Evolutionary conservation across 2,329 filamentous ascomycete species (phyloP).

Genomic region (Rhynchosporium graminicola): DNA sequence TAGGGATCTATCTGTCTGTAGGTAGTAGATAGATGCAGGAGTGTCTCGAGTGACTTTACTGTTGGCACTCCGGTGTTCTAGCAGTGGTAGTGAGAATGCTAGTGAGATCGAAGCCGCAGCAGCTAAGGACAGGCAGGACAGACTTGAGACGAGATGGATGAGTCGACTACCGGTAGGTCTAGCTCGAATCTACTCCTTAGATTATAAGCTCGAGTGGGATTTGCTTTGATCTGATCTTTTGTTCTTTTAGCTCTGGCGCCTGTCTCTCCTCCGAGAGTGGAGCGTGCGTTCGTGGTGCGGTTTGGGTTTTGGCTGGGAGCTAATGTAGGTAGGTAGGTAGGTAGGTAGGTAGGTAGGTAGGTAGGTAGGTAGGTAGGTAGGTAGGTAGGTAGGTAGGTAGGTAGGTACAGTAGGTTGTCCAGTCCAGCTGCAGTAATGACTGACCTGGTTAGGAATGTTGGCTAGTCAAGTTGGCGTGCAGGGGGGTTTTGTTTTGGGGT

Average conservation of each 20-base stretch:
- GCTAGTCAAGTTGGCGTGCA: conserved; percentile 15
- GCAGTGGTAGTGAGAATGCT: too few relatives aligned
- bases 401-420: not conserved
- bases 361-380: too few relatives aligned
- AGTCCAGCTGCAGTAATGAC: not conserved
- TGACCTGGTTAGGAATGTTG: conserved; percentile 14
- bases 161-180: too few relatives aligned
- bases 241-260: conserved; percentile 12
- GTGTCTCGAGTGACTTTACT: too few relatives aligned
- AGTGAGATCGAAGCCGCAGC: too few relatives aligned
- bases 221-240: conserved; percentile 5
- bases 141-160: too few relatives aligned
- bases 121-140: too few relatives aligned
- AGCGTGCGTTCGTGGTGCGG: conserved; percentile 8
- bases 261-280: conserved; percentile 11
- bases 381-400: not conserved
- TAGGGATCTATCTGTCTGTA: too few relatives aligned
- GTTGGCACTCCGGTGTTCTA: too few relatives aligned
- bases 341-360: too few relatives aligned
- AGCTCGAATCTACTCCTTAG: too few relatives aligned
- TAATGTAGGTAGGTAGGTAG: not conserved
- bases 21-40: too few relatives aligned
- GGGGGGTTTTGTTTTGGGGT: not conserved
- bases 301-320: conserved; percentile 6
- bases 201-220: not conserved